phyloP scores from a whole-genome alignment of 2,329 filamentous ascomycete species.

The Neopestalotiopsis sp. region DNA sequence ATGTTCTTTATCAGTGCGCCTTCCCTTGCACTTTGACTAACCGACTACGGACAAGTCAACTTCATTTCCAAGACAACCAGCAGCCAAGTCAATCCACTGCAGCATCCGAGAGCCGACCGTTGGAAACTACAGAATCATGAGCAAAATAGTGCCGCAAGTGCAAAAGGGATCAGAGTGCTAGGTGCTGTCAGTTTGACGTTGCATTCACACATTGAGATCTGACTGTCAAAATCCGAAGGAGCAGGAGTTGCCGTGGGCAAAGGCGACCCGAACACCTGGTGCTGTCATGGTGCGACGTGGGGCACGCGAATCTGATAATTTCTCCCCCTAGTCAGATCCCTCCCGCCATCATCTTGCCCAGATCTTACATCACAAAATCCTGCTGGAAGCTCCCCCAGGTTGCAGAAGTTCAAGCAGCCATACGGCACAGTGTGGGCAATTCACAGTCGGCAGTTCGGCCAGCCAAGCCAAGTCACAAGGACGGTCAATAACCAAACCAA shows the following conservation, averaged over 20 bases:
- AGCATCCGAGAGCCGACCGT: not conserved
- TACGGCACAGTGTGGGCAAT: not conserved
- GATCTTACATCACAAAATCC: constrained; percentile 6
- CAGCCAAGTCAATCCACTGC: not conserved
- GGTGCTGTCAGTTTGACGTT: not conserved
- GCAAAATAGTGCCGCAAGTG: not conserved
- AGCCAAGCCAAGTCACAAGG: not conserved
- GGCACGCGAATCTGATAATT: constrained; percentile 4
- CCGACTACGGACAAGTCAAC: not conserved
- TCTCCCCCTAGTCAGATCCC: not conserved
- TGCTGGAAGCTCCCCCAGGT: not conserved
- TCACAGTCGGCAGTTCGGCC: not conserved
- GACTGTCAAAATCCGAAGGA: not conserved
- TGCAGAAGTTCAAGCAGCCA: not conserved
- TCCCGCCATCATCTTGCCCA: not conserved
- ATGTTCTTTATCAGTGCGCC: not conserved
- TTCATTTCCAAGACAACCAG: not conserved
- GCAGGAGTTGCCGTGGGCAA: not conserved
- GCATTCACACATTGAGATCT: not conserved
- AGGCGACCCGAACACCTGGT: not conserved
- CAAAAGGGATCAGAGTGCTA: not conserved
- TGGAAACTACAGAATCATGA: not conserved
- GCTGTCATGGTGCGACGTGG: not conserved
- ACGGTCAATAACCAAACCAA: not conserved
- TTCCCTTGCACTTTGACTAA: not conserved